phyloP scores from a whole-genome alignment of 1,284 basidiomycete species.

The Microbotryum silenes-acaulis region DNA sequence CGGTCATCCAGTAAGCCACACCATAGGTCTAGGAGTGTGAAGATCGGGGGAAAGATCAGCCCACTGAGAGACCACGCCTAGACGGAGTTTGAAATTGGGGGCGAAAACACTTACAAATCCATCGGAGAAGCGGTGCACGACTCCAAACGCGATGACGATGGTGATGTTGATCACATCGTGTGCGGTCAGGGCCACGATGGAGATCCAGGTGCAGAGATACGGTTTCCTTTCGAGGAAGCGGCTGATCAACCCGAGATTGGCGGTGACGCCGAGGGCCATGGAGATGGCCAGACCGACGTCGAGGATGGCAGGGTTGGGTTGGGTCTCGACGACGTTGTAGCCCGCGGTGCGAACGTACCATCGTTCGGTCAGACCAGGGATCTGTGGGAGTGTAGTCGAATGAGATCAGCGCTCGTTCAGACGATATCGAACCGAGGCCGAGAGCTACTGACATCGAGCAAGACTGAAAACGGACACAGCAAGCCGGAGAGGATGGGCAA shows the following conservation, averaged over 20 bases:
- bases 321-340: constrained; percentile 48
- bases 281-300: constrained; percentile 60
- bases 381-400: constrained; percentile 41
- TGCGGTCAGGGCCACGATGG: constrained; percentile 55
- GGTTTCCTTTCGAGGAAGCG: constrained; percentile 54
- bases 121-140: constrained; percentile 52
- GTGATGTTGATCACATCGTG: constrained; percentile 60
- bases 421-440: not conserved
- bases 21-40: constrained; percentile 35
- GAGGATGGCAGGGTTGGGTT: constrained; percentile 53
- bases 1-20: constrained; percentile 69
- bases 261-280: constrained; percentile 58
- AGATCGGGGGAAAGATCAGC: not conserved
- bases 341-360: constrained; percentile 36
- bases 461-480: constrained; percentile 64
- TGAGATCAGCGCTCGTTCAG: not conserved
- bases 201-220: constrained; percentile 38
- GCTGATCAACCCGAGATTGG: constrained; percentile 59
- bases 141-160: constrained; percentile 57
- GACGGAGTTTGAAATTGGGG: too few relatives aligned
- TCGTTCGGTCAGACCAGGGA: constrained; percentile 60
- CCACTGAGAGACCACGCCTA: not conserved
- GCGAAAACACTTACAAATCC: constrained; percentile 57
- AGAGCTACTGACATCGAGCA: constrained; percentile 47
- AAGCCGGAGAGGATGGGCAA: constrained; percentile 63